A percentile compares a stretch with the other conserved stretches of the same genome.
phyloP scores from a whole-genome alignment of 768 basidiomycete species.

The Tylopilus felleus region DNA sequence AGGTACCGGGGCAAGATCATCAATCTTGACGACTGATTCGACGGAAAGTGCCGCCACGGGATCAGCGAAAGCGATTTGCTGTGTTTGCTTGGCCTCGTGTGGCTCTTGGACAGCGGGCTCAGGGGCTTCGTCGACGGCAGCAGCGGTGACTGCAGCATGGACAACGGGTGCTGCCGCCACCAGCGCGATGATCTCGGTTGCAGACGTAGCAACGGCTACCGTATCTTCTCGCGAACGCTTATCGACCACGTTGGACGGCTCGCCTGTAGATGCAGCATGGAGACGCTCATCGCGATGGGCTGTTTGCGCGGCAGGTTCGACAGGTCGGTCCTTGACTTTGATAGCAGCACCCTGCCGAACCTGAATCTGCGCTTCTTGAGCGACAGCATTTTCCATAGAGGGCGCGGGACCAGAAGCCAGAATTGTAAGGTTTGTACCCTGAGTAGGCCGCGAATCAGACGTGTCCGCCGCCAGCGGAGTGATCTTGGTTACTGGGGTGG shows the following conservation, averaged over 20 bases:
- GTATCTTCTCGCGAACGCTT: not conserved
- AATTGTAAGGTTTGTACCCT: not conserved
- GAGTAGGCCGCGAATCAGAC: not conserved
- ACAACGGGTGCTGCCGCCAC: not conserved
- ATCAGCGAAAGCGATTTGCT: conserved; percentile 4
- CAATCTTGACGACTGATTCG: conserved; percentile 4
- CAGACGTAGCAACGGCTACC: conserved; percentile 2
- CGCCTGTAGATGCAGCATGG: not conserved
- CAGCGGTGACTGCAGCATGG: not conserved
- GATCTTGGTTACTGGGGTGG: not conserved
- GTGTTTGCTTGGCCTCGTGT: conserved; percentile 2
- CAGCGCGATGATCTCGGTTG: not conserved
- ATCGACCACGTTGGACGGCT: not conserved
- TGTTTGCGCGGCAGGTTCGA: not conserved
- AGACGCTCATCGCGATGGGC: not conserved
- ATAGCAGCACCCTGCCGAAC: not conserved
- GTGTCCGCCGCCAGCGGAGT: conserved; percentile 2
- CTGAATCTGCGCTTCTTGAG: not conserved
- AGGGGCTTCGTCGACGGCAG: not conserved
- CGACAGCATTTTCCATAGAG: not conserved
- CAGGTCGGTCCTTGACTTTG: not conserved
- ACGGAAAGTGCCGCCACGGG: conserved; percentile 5
- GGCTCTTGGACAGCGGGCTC: conserved; percentile 1
- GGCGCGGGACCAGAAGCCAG: not conserved
- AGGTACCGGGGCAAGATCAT: conserved; percentile 1